Percentiles rank a stretch among this genome's conserved stretches.
These are phyloP conservation scores for Naganishia liquefaciens DNA, from an alignment of 1,284 basidiomycete species.

Conservation along the genomic window DNA sequence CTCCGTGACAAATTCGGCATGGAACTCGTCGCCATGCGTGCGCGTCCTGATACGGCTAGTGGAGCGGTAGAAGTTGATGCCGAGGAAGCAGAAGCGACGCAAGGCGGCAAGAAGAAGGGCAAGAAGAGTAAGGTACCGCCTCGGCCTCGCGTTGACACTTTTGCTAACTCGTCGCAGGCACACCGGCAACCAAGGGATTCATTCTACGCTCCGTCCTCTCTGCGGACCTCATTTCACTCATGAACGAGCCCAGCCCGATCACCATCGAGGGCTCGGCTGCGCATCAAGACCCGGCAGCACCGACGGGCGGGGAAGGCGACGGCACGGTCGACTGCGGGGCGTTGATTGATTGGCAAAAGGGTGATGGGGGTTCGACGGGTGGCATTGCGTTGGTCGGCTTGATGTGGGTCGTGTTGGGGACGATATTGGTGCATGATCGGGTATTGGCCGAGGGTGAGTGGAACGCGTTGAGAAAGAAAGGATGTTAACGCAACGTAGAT, in stretches of 20 bases:
- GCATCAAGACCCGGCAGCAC: slow-evolving; percentile 12
- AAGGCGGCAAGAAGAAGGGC: slow-evolving; percentile 14
- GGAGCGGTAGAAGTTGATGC: slow-evolving; percentile 5
- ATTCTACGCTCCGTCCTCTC: slow-evolving; percentile 48
- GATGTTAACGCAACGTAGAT: not conserved
- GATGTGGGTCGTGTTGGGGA: slow-evolving; percentile 48
- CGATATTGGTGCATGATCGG: slow-evolving; percentile 46
- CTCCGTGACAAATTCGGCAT: slow-evolving; percentile 46
- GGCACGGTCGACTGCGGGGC: slow-evolving; percentile 45
- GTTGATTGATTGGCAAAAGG: slow-evolving; percentile 48
- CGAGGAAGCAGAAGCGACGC: slow-evolving; percentile 6
- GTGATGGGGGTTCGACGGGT: slow-evolving; percentile 43
- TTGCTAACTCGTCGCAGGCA: slow-evolving; percentile 17
- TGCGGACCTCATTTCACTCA: slow-evolving; percentile 36
- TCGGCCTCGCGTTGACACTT: too few species aligned
- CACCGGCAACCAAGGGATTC: slow-evolving; percentile 36
- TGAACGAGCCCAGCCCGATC: slow-evolving; percentile 41
- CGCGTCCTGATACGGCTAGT: slow-evolving; percentile 34
- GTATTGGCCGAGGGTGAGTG: slow-evolving; percentile 46
- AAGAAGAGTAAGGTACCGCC: not conserved
- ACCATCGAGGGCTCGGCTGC: slow-evolving; percentile 34
- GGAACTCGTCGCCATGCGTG: slow-evolving; percentile 49
- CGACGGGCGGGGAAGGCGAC: slow-evolving; percentile 31
- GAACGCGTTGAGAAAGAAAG: slow-evolving; percentile 34
- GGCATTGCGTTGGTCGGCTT: slow-evolving; percentile 46